Evolutionary conservation across 208 protist genomes (phyloP).

Genomic region (Herpetomonas samuelpessoai): DNA sequence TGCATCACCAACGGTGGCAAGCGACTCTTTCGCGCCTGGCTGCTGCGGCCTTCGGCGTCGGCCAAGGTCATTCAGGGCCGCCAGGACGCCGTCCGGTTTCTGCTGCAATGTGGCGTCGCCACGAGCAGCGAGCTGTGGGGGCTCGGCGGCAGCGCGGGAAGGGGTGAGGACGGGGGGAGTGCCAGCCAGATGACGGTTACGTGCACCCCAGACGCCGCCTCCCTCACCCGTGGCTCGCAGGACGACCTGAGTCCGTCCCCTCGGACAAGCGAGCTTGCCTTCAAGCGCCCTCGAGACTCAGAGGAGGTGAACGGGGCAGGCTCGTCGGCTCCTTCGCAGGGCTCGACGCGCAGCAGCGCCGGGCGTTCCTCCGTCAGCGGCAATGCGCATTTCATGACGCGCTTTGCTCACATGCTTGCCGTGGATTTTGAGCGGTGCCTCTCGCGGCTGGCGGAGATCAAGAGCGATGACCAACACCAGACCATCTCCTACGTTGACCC

Average conservation of each 20-base stretch:
- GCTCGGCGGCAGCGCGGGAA: neutral
- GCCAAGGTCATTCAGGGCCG: constrained; percentile 52
- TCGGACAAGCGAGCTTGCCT: neutral
- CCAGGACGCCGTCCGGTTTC: constrained; percentile 63
- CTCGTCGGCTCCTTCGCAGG: neutral
- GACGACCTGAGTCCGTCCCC: neutral
- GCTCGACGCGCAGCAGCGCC: neutral
- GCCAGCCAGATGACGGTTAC: neutral
- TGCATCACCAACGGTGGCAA: constrained; percentile 79
- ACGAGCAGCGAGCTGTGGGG: constrained; percentile 9
- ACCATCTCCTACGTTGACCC: constrained; percentile 83
- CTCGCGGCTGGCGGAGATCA: constrained; percentile 74
- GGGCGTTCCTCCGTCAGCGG: neutral
- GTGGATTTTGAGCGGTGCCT: constrained; percentile 85
- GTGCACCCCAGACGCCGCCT: neutral
- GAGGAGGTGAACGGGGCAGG: constrained; percentile 1
- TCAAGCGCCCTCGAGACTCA: constrained; percentile 22
- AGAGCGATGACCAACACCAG: constrained; percentile 29
- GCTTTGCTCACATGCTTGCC: constrained; percentile 18
- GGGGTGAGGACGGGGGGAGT: neutral
- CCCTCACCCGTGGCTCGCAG: neutral
- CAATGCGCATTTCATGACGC: neutral
- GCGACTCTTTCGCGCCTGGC: constrained; percentile 77
- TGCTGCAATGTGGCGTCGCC: constrained; percentile 21
- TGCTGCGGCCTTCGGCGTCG: constrained; percentile 70